Evolutionary conservation across 2,329 filamentous ascomycete genomes (phyloP), one percentile per base, ranked within the genome.

Genomic region (Pseudomassariella vexata): DNA sequence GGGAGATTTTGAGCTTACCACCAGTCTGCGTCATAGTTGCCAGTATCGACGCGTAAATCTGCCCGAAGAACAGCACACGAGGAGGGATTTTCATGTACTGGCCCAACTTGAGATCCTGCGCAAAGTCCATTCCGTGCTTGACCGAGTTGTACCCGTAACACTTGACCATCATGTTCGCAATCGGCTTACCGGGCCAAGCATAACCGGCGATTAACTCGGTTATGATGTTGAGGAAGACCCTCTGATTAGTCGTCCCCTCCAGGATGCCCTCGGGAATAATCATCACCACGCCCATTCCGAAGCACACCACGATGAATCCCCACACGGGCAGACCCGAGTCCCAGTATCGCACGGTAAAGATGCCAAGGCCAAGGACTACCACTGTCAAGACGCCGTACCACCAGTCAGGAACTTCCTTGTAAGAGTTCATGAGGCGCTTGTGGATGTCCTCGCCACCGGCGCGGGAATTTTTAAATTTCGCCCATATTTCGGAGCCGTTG

Each of bases 381-480:
- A 55, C 23, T 2, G 57, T 56, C 17, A 63, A 35, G 3, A 44
- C 34, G 2, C 28, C 49, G 29, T 61, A 63, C 60, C 60, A 64
- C 57, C 59, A 62, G 21, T 61, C 57, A 0, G 59, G 59, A 0
- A 55, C 59, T 19, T 59, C 57, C 3, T 41, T 37, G 26, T 62
- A 62, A 2, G 37, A 35, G 35, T 56, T 56, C 40, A 61, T 61
- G 8, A 63, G 39, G 16, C 53, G 48, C 20, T 56, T 45, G 32
- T 64, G 60, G 15, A 62, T 42, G 30, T 63, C 59, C 26, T 60
- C 53, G 5, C 50, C 49, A 12, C 32, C 32, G 15, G 32, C 24
- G 6, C 49, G 48, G 4, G 48, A 38, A 32, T 55, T 51, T 37
- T 50, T 55, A 24, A 53, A 44, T 19, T 50, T 50, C 25, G 48